Evolutionary conservation across 1,284 basidiomycete species (phyloP).

Genomic region (Microbotryomycetes sp.): DNA sequence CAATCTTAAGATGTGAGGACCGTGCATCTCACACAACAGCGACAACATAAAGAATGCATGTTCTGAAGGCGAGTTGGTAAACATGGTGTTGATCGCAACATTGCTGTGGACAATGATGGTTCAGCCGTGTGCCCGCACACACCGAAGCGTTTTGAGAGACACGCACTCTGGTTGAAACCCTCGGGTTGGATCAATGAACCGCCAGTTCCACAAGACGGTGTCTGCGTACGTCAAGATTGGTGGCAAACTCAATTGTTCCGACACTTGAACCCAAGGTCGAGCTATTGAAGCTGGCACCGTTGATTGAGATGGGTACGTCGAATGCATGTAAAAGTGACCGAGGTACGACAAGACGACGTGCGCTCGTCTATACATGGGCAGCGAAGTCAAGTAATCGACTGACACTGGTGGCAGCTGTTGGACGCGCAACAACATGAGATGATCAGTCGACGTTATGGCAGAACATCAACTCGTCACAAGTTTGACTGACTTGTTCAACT

Average conservation of each 20-base stretch:
- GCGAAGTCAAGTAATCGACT: slow-evolving; percentile 17
- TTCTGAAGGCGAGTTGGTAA: slow-evolving; percentile 78
- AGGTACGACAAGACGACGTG: slow-evolving; percentile 80
- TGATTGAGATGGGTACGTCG: slow-evolving; percentile 51
- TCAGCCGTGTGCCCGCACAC: not conserved
- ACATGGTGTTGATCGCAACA: slow-evolving; percentile 59
- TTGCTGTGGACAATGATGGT: slow-evolving; percentile 46
- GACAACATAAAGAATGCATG: slow-evolving; percentile 84
- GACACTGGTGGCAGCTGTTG: slow-evolving; percentile 24
- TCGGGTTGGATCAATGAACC: slow-evolving; percentile 35
- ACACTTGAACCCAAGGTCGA: slow-evolving; percentile 72
- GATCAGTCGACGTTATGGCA: too few relatives aligned
- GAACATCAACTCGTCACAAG: not conserved
- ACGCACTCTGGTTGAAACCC: slow-evolving; percentile 37
- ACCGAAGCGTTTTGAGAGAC: not conserved
- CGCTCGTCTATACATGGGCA: slow-evolving; percentile 63
- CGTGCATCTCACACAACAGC: slow-evolving; percentile 83
- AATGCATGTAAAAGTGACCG: slow-evolving; percentile 83
- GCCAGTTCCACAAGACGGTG: slow-evolving; percentile 90
- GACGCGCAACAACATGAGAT: too few relatives aligned
- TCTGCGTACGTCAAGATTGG: slow-evolving; percentile 90
- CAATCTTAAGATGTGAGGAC: slow-evolving; percentile 72
- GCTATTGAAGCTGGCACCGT: slow-evolving; percentile 65
- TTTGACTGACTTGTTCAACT: slow-evolving; percentile 47
- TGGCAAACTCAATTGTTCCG: slow-evolving; percentile 69